These are phyloP conservation scores for Calcarisporium arbuscula DNA, from an alignment of 2,329 filamentous ascomycete species.

Conservation along the genomic window DNA sequence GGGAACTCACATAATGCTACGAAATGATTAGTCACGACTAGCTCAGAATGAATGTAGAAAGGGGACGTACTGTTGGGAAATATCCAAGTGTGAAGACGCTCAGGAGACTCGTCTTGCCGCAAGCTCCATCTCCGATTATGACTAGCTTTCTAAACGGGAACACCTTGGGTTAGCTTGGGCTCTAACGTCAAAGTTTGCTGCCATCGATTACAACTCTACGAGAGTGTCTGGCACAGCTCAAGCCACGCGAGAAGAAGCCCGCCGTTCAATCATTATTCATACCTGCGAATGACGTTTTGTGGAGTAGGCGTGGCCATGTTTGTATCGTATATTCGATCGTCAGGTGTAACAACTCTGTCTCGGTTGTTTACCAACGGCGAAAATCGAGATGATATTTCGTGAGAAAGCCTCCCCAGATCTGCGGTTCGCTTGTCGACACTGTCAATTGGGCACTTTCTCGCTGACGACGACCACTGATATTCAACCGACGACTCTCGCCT, in stretches of 20 bases:
- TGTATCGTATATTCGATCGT: too few species aligned
- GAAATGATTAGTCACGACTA: constrained; percentile 19
- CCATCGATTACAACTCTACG: neutral
- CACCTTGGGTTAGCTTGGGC: neutral
- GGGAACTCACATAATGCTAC: constrained; percentile 53
- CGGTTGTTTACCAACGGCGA: too few species aligned
- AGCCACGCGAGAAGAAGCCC: too few species aligned
- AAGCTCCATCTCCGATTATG: constrained; percentile 95
- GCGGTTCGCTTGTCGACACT: constrained; percentile 8
- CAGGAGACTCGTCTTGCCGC: constrained; percentile 94
- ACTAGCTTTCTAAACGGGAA: constrained; percentile 72
- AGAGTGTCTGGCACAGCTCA: neutral
- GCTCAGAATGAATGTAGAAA: constrained; percentile 3
- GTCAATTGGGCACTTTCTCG: too few species aligned
- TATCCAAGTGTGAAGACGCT: constrained; percentile 98
- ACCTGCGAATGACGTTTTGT: constrained; percentile 61
- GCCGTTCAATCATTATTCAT: constrained; percentile 29
- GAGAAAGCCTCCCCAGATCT: constrained; percentile 7
- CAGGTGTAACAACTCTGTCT: too few species aligned
- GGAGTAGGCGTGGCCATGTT: constrained; percentile 39
- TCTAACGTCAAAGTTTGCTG: neutral
- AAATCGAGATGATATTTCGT: too few species aligned
- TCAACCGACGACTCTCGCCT: constrained; percentile 4
- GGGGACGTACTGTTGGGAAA: constrained; percentile 79
- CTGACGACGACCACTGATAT: too few species aligned